Conservation (phyloP, 1,284 basidiomycete species). For the Pseudozyma hubeiensis region DNA sequence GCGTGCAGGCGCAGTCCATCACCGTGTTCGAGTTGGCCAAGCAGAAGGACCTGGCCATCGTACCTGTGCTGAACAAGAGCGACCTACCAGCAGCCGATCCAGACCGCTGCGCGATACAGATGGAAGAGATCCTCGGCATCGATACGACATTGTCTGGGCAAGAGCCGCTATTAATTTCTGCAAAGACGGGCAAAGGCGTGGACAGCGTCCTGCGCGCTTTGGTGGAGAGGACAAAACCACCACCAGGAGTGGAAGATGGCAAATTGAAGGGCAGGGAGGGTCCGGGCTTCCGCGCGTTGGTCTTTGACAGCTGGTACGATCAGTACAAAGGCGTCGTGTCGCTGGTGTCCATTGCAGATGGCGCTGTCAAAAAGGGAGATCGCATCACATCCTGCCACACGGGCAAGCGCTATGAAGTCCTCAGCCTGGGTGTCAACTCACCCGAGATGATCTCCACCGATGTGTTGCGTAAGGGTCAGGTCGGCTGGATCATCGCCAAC, state of each 20-base stretch:
- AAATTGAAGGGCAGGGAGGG: conserved; percentile 48
- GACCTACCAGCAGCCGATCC: conserved; percentile 54
- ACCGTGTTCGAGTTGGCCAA: conserved; percentile 90
- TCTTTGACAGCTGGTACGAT: conserved; percentile 94
- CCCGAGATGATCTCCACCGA: conserved; percentile 71
- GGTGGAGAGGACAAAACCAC: conserved; percentile 75
- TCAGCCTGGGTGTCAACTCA: conserved; percentile 90
- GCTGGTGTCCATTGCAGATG: conserved; percentile 80
- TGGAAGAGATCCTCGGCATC: conserved; percentile 71
- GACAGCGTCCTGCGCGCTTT: conserved; percentile 82
- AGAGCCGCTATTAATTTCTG: conserved; percentile 72
- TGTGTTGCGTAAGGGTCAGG: conserved; percentile 84
- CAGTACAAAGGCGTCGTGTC: conserved; percentile 96
- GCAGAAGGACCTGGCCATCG: conserved; percentile 79
- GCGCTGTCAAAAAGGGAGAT: conserved; percentile 72
- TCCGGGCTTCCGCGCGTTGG: conserved; percentile 76
- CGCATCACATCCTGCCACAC: conserved; percentile 85
- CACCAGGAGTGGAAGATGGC: conserved; percentile 46
- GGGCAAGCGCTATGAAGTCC: conserved; percentile 89
- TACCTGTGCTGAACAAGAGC: conserved; percentile 95
- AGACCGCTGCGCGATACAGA: conserved; percentile 48
- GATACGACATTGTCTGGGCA: conserved; percentile 70
- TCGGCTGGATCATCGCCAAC: conserved; percentile 80
- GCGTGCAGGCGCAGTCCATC: conserved; percentile 96
- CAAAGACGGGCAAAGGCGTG: conserved; percentile 89